Evolutionary conservation across 345 rosid species (phyloP).

Genomic region (Salix suchowensis): DNA sequence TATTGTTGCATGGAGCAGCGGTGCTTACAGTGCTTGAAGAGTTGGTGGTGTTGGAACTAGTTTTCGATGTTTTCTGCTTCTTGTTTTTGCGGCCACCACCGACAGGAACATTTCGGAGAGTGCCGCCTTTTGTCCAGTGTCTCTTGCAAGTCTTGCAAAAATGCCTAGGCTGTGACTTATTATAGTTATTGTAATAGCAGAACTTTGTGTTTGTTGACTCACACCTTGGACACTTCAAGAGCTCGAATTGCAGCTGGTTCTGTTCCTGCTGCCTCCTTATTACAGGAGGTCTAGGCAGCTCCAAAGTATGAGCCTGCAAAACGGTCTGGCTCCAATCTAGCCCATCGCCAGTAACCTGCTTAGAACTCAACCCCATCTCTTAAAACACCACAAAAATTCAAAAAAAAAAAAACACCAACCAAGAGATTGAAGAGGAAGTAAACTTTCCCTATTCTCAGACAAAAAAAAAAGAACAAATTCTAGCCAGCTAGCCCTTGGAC

Average conservation of each 20-base stretch:
- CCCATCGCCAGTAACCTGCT: constrained; percentile 42
- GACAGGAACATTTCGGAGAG: constrained; percentile 75
- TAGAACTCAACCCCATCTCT: constrained; percentile 49
- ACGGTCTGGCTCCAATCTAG: constrained; percentile 43
- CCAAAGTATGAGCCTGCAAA: constrained; percentile 35
- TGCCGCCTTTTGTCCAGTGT: constrained; percentile 95
- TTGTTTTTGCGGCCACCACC: constrained; percentile 88
- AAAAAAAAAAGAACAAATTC: background rate
- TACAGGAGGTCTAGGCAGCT: constrained; percentile 28
- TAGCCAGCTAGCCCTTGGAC: constrained; percentile 30
- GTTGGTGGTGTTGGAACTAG: background rate
- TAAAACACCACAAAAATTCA: background rate
- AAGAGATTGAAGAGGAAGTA: background rate
- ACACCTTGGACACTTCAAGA: constrained; percentile 82
- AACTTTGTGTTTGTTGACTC: constrained; percentile 87
- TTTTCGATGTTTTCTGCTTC: constrained; percentile 38
- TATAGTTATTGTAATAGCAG: constrained; percentile 89
- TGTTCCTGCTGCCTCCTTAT: constrained; percentile 29
- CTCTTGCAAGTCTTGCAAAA: constrained; percentile 89
- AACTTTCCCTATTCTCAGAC: background rate
- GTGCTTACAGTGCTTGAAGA: background rate
- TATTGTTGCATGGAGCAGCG: background rate
- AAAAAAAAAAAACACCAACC: background rate
- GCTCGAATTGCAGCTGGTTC: constrained; percentile 40
- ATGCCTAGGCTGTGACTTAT: constrained; percentile 84